phyloP scores from a whole-genome alignment of 176 grass and related monocot species.

The Metroxylon sagu region DNA sequence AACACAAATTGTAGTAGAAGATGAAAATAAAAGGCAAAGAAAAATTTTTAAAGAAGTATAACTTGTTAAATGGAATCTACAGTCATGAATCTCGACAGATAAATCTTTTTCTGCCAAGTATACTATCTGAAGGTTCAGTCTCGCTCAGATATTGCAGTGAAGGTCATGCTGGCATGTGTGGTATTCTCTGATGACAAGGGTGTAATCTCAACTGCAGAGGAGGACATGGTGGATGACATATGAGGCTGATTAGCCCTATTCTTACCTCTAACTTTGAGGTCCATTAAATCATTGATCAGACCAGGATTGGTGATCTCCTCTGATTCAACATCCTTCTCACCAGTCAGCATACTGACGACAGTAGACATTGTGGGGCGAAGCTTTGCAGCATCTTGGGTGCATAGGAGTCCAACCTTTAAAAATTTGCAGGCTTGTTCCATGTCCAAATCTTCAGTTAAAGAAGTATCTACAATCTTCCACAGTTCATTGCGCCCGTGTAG shows the following conservation, averaged over 20 bases:
- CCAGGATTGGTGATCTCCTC: conserved; percentile 59
- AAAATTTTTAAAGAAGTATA: too few species aligned
- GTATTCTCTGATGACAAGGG: too few species aligned
- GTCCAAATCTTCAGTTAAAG: conserved; percentile 49
- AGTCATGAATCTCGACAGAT: too few species aligned
- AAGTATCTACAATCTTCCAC: conserved; percentile 52
- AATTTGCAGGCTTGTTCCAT: conserved; percentile 52
- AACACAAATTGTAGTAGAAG: too few species aligned
- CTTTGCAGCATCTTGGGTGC: conserved; percentile 69
- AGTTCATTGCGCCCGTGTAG: conserved; percentile 45
- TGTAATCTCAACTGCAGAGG: background rate
- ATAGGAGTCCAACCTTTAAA: conserved; percentile 68
- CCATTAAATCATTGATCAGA: conserved; percentile 45
- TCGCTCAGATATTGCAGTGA: too few species aligned
- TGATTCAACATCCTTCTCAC: conserved; percentile 34
- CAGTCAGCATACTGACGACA: conserved; percentile 45
- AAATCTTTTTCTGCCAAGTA: too few species aligned
- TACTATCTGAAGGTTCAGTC: too few species aligned
- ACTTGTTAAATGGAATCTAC: too few species aligned
- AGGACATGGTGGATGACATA: conserved; percentile 9
- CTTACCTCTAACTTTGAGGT: conserved; percentile 31
- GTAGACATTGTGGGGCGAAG: conserved; percentile 56
- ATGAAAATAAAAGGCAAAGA: too few species aligned
- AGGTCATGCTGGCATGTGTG: too few species aligned
- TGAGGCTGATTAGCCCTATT: background rate